A percentile compares a stretch with the other conserved stretches of the same genome.
Conservation (phyloP, 2,329 filamentous ascomycete species). For the Beauveria bassiana region DNA sequence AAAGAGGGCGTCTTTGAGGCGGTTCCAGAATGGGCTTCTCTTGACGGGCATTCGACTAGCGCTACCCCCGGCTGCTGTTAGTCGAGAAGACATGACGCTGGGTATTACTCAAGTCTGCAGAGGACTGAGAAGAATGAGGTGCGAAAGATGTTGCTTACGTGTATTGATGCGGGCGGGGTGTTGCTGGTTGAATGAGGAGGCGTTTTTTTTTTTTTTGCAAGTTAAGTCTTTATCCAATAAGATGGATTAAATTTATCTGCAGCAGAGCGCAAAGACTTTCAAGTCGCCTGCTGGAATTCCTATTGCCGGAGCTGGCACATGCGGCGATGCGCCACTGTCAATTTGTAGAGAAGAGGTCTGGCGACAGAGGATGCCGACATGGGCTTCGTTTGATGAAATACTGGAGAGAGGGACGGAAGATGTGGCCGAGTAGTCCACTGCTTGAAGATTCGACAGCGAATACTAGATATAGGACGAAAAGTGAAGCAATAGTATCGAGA, state of each 20-base stretch:
- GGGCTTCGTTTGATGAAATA: neutral
- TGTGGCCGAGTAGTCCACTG: neutral
- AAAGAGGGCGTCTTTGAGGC: neutral
- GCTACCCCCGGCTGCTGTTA: neutral
- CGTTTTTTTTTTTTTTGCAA: neutral
- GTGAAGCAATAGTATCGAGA: neutral
- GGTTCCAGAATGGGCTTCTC: neutral
- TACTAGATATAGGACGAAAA: neutral
- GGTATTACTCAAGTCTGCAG: neutral
- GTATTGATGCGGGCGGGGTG: neutral
- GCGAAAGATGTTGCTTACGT: neutral
- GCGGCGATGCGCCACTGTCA: slow-evolving; percentile 27
- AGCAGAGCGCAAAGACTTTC: slow-evolving; percentile 59
- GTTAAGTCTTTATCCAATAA: slow-evolving; percentile 21
- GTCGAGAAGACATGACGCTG: neutral
- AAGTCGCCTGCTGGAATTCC: slow-evolving; percentile 50
- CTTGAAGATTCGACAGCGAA: neutral
- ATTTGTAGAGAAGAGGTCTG: slow-evolving; percentile 12
- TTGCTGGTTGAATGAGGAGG: neutral
- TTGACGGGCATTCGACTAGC: slow-evolving; percentile 1
- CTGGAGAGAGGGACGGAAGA: neutral
- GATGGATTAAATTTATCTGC: slow-evolving; percentile 26
- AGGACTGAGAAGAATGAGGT: neutral
- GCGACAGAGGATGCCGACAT: slow-evolving; percentile 14
- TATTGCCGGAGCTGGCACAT: slow-evolving; percentile 39